phyloP scores from a whole-genome alignment of 2,329 filamentous ascomycete genomes.

The Ambrosiella xylebori region DNA sequence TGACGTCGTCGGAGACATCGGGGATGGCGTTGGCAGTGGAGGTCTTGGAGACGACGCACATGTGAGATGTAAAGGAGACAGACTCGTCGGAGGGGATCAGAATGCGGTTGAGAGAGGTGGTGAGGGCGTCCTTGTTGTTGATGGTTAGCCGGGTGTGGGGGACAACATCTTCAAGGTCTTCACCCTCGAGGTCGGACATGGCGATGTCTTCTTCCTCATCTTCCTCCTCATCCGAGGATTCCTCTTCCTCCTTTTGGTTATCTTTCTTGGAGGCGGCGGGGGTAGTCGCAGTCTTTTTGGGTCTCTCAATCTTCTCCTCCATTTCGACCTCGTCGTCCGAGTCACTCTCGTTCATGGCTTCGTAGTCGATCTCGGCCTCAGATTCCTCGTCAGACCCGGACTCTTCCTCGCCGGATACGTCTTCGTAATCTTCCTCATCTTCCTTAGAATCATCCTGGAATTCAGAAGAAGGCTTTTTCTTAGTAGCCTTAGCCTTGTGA shows the following conservation, averaged over 20 bases:
- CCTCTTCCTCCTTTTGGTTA: slow-evolving; percentile 26
- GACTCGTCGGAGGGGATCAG: slow-evolving; percentile 44
- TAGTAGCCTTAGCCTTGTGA: slow-evolving; percentile 22
- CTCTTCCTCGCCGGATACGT: slow-evolving; percentile 19
- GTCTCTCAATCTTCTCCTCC: slow-evolving; percentile 49
- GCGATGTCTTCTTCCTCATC: slow-evolving; percentile 76
- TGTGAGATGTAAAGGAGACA: slow-evolving; percentile 68
- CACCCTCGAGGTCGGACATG: slow-evolving; percentile 60
- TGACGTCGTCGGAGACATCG: slow-evolving; percentile 80
- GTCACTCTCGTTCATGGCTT: slow-evolving; percentile 43
- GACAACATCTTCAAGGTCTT: slow-evolving; percentile 71
- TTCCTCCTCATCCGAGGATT: slow-evolving; percentile 38
- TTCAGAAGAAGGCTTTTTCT: slow-evolving; percentile 15
- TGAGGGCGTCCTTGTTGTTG: slow-evolving; percentile 85
- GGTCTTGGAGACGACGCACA: slow-evolving; percentile 52
- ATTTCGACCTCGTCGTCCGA: slow-evolving; percentile 57
- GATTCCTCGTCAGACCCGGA: slow-evolving; percentile 17
- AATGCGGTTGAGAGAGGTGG: slow-evolving; percentile 64
- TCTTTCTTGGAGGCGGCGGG: slow-evolving; percentile 17
- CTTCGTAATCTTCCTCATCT: slow-evolving; percentile 20
- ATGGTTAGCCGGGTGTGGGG: slow-evolving; percentile 88
- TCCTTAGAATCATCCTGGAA: slow-evolving; percentile 16
- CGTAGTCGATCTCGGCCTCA: slow-evolving; percentile 27
- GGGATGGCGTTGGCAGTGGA: slow-evolving; percentile 50
- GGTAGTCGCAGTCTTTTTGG: slow-evolving; percentile 25